Conservation (phyloP, 768 basidiomycete genomes). For the Sarcomyxa edulis region DNA sequence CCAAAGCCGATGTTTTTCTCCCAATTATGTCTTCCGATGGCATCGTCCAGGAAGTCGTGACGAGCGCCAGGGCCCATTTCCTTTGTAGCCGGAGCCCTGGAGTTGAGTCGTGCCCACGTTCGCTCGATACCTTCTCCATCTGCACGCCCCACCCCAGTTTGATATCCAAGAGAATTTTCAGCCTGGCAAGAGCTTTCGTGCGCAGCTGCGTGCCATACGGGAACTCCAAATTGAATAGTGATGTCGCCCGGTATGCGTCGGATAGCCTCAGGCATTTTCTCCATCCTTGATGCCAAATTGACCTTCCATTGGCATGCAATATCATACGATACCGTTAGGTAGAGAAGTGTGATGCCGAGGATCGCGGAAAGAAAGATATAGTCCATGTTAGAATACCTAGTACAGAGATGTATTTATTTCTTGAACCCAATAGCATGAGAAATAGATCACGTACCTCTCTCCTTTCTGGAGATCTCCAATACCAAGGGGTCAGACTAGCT, state of each 20-base stretch:
- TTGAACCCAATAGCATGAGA: background rate
- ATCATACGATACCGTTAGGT: conserved; percentile 11
- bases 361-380: conserved; percentile 10
- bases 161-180: conserved; percentile 22
- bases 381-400: conserved; percentile 13
- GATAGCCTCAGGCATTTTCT: background rate
- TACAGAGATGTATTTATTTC: background rate
- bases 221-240: conserved; percentile 7
- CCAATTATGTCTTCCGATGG: conserved; percentile 16
- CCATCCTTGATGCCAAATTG: conserved; percentile 2
- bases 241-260: conserved; percentile 1
- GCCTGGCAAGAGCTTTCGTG: conserved; percentile 15
- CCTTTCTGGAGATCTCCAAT: conserved; percentile 26
- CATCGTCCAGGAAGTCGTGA: conserved; percentile 19
- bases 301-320: conserved; percentile 9
- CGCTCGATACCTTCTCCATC: conserved; percentile 31
- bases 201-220: conserved; percentile 18
- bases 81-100: conserved; percentile 6
- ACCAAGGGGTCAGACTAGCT: conserved; percentile 16
- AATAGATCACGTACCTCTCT: conserved; percentile 17
- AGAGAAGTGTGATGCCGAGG: background rate
- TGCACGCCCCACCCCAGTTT: conserved; percentile 17
- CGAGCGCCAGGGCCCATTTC: conserved; percentile 16
- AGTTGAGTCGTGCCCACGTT: conserved; percentile 22
- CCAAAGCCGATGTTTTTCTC: conserved; percentile 13